Base-by-base conservation (phyloP, 2,329 filamentous ascomycete genomes). In the Lojkania enalia region DNA sequence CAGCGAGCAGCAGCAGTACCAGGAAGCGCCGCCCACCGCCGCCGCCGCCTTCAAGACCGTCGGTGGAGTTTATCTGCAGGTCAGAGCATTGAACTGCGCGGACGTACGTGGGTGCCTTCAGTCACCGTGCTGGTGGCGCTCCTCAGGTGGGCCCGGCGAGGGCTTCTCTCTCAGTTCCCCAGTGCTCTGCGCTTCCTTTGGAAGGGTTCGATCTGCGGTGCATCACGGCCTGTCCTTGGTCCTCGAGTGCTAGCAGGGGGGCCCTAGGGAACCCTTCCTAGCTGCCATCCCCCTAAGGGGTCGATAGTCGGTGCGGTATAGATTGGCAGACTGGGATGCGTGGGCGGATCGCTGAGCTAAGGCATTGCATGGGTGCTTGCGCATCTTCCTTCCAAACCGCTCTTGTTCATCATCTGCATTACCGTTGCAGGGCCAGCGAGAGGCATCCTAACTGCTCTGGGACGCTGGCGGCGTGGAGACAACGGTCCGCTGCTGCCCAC, bases 181-280 rank as follows among this genome's bases (percentile, higher is more conserved):
- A 25, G 39, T 37, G 31, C 40, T 20, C 38, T 33, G 37, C 37
- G 42, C 44, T 42, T 46, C 35, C 41, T 39, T 55, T 55, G 59
- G 59, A 54, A 57, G 58, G 52, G 57, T 54, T 52, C 53, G 69
- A 71, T 71, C 69, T 71, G 66, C 69, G 48, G 64, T 65, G 67
- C 67, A 69, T 62, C 55, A 55, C 54, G 54, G 60, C 67, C 67
- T 68, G 67, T 70, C 68, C 67, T 67, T 49, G 67, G 67, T 70
- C 68, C 67, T 67, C 49, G 67, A 57, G 51, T 45, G 38, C 42
- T 39, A 39, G 43, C 53, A 46, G 49, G 58, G n/a, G n/a, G 49
- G 20, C 53, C 61, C 60, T 56, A 49, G 56, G 38, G 32, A 18
- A 45, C 54, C 60, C 55, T 41, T 44, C 38, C 30, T 42, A 42